Evolutionary conservation across 352 stramenopile species (phyloP), one percentile per base, ranked within the genome.

Genomic region (Phytophthora pinifolia): DNA sequence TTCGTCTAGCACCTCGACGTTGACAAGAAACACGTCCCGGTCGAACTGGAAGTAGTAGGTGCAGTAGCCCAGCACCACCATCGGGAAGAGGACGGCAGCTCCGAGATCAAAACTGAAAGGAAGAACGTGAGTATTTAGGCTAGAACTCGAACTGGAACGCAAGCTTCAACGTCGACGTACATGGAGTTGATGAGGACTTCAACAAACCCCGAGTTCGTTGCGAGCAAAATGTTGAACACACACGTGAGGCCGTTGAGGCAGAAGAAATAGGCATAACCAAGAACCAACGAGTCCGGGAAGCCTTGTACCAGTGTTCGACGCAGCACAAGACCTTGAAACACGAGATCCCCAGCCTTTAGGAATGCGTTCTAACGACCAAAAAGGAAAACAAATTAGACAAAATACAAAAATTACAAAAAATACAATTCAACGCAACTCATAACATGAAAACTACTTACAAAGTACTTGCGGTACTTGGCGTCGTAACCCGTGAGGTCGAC

Each of bases 101-200:
- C 62, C 35, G 9, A 78, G 38, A 38, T 78, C 65, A 45, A 78
- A 77, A 30, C 56, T 64, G 9, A 3, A 35, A 20, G 27, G n/a
- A 10, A 48, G 20, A 15, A 39, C 2, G 9, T 13, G 4, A 25
- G 20, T 14, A 29, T 29, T 29, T 29, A 9, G 25, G 25, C 25
- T 29, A 8, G 25, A 29, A 27, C 3, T 29, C 25, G 25, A 29
- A 7, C 25, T 29, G 25, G 25, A 29, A 27, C 22, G 4, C 18
- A 35, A 36, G 12, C 25, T 29, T 41, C 27, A 6, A 9, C 18
- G n/a, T 33, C n/a, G 36, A 50, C 44, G 37, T 62, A 62, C 31
- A 67, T 44, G 13, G 56, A 70, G 45, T 74, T 60, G 2, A 74
- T 48, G 6, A 77, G 46, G 7, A 77, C 34, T 33, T 77, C 60